Percentiles rank a stretch among this genome's conserved stretches.
Conservation (phyloP, 2,329 filamentous ascomycete species). For the Aspergillus fischeri region DNA sequence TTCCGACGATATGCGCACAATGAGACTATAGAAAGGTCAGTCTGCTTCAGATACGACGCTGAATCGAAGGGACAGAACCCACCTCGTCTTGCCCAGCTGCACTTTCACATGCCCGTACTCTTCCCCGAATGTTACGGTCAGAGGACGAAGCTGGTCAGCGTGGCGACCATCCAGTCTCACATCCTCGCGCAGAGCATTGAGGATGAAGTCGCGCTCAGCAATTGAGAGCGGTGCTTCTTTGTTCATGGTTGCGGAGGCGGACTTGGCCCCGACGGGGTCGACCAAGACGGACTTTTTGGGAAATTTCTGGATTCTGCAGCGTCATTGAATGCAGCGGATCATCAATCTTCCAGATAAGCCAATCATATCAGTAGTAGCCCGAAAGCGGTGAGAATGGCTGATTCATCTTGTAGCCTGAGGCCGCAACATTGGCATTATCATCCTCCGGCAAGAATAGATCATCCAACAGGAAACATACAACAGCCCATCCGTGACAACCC, state of each 20-base stretch:
- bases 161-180: constrained; percentile 79
- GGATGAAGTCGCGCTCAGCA: constrained; percentile 82
- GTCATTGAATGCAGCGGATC: constrained; percentile 13
- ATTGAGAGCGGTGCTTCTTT: constrained; percentile 86
- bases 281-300: constrained; percentile 11
- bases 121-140: constrained; percentile 79
- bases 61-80: constrained; percentile 18
- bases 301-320: constrained; percentile 19
- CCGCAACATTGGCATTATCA: neutral
- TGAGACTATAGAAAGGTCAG: constrained; percentile 17
- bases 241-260: constrained; percentile 61
- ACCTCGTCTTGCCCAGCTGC: constrained; percentile 86
- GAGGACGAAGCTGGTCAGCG: constrained; percentile 72
- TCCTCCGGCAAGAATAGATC: neutral
- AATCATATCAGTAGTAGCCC: neutral
- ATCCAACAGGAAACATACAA: constrained; percentile 2
- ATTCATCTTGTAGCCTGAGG: constrained; percentile 12
- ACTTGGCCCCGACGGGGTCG: constrained; percentile 21
- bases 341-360: constrained; percentile 9
- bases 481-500: constrained; percentile 5
- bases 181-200: constrained; percentile 74
- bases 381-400: constrained; percentile 8
- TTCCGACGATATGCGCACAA: constrained; percentile 82
- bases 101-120: constrained; percentile 90
- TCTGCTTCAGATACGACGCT: neutral